A percentile compares a stretch with the other conserved stretches of the same genome.
These are phyloP conservation scores for Epichloe brachyelytri DNA, from an alignment of 2,329 filamentous ascomycete species.

Conservation along the genomic window DNA sequence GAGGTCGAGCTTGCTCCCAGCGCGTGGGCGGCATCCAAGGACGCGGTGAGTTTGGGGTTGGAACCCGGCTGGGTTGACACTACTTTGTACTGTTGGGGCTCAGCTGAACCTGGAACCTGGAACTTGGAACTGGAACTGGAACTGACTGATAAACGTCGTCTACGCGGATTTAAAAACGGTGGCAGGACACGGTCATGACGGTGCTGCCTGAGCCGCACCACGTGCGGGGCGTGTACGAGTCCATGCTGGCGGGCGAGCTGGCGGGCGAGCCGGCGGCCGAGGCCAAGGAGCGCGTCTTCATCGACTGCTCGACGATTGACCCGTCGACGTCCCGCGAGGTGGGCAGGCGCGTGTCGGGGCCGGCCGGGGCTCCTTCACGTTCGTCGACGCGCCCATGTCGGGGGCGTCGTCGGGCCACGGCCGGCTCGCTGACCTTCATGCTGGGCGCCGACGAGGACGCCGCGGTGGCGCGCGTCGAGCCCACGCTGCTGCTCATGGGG, in stretches of 20 bases:
- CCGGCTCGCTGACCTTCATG: conserved; percentile 92
- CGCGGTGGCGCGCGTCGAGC: conserved; percentile 50
- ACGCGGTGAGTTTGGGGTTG: conserved; percentile 32
- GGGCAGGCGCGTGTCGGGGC: conserved; percentile 45
- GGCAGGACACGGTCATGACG: conserved; percentile 72
- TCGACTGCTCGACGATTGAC: conserved; percentile 96
- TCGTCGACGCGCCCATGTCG: conserved; percentile 94
- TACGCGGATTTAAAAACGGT: not conserved
- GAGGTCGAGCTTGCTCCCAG: conserved; percentile 30
- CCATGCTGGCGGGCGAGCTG: conserved; percentile 51
- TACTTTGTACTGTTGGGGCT: too few relatives aligned
- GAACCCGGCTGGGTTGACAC: too few relatives aligned
- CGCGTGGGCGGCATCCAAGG: conserved; percentile 34
- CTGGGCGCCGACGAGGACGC: conserved; percentile 56
- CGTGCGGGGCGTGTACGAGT: conserved; percentile 68
- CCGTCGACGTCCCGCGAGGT: conserved; percentile 71
- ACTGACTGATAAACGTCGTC: too few relatives aligned
- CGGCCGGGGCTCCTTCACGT: conserved; percentile 61
- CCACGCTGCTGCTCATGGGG: conserved; percentile 70
- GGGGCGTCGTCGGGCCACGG: conserved; percentile 80
- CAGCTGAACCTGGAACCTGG: too few relatives aligned
- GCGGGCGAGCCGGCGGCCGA: too few relatives aligned
- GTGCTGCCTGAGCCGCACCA: conserved; percentile 82
- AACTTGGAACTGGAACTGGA: too few relatives aligned
- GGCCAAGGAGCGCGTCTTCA: conserved; percentile 52